Evolutionary conservation across 495 filamentous ascomycete genomes (phyloP).

Genomic region (Aspergillus leporis): DNA sequence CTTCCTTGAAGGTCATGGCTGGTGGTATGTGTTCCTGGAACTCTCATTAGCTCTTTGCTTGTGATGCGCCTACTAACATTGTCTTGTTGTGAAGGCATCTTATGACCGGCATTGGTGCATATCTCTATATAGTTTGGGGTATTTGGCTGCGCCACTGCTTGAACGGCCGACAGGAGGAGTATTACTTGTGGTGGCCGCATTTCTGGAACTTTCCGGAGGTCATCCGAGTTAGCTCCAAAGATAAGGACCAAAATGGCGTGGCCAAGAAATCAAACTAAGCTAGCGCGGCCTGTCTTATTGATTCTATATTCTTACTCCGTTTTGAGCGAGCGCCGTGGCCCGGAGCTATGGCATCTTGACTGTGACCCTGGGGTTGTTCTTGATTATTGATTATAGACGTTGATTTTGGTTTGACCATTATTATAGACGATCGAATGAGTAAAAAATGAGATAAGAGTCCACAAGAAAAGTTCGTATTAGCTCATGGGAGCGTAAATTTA

Average conservation of each 20-base stretch:
- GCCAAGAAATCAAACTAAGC: slow-evolving; percentile 46
- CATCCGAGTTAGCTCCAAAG: slow-evolving; percentile 33
- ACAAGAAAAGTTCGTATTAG: neutral
- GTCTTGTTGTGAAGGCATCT: slow-evolving; percentile 51
- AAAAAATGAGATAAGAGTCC: neutral
- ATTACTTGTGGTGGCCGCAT: slow-evolving; percentile 70
- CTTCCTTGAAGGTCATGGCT: slow-evolving; percentile 89
- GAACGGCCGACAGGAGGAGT: slow-evolving; percentile 75
- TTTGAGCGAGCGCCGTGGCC: slow-evolving; percentile 18
- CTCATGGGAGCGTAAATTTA: neutral
- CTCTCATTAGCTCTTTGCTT: neutral
- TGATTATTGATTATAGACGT: slow-evolving; percentile 10
- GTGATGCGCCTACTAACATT: slow-evolving; percentile 9
- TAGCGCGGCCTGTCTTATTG: slow-evolving; percentile 9
- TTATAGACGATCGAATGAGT: slow-evolving; percentile 11
- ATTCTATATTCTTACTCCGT: slow-evolving; percentile 11
- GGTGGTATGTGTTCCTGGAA: slow-evolving; percentile 71
- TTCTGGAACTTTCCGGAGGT: slow-evolving; percentile 68
- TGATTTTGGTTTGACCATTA: neutral
- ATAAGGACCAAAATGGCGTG: slow-evolving; percentile 28
- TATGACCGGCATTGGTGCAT: slow-evolving; percentile 69
- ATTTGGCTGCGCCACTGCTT: slow-evolving; percentile 84
- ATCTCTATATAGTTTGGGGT: slow-evolving; percentile 83
- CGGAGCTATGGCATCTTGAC: slow-evolving; percentile 16
- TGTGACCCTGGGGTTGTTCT: neutral